A percentile compares a stretch with the other conserved stretches of the same genome.
Evolutionary conservation across 805 yeast genomes (phyloP).

Genomic region (Maudiozyma turicensis): DNA sequence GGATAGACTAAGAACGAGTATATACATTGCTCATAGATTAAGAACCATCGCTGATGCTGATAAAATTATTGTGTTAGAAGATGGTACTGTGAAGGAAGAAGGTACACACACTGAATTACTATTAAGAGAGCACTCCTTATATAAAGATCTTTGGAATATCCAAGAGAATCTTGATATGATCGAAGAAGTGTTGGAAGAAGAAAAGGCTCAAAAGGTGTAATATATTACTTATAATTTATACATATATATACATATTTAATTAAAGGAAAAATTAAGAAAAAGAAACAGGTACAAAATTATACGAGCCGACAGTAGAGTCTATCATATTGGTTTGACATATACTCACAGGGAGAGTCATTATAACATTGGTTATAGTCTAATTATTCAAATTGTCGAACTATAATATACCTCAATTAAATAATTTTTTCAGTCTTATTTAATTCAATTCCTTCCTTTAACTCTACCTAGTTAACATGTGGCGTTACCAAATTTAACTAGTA

Average conservation of each 20-base stretch:
- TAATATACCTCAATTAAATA: too few species aligned
- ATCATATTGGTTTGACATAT: too few species aligned
- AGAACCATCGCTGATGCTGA: constrained; percentile 92
- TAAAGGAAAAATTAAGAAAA: background rate
- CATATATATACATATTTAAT: background rate
- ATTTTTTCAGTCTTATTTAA: too few species aligned
- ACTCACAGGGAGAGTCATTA: too few species aligned
- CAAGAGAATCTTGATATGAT: constrained; percentile 68
- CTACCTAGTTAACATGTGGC: too few species aligned
- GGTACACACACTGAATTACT: constrained; percentile 70
- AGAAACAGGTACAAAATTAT: background rate
- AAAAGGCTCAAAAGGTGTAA: background rate
- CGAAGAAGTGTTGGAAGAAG: constrained; percentile 29
- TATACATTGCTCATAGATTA: constrained; percentile 88
- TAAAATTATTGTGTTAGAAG: constrained; percentile 75
- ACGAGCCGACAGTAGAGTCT: too few species aligned
- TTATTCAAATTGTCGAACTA: too few species aligned
- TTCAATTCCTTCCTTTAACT: too few species aligned
- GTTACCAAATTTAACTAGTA: too few species aligned
- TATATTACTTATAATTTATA: background rate
- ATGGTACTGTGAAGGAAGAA: constrained; percentile 76
- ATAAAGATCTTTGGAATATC: constrained; percentile 79
- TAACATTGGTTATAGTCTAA: too few species aligned
- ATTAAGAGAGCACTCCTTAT: constrained; percentile 46
- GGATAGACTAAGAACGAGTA: constrained; percentile 55